phyloP scores from a whole-genome alignment of 2,329 filamentous ascomycete species.

The Colletotrichum chlorophyti region DNA sequence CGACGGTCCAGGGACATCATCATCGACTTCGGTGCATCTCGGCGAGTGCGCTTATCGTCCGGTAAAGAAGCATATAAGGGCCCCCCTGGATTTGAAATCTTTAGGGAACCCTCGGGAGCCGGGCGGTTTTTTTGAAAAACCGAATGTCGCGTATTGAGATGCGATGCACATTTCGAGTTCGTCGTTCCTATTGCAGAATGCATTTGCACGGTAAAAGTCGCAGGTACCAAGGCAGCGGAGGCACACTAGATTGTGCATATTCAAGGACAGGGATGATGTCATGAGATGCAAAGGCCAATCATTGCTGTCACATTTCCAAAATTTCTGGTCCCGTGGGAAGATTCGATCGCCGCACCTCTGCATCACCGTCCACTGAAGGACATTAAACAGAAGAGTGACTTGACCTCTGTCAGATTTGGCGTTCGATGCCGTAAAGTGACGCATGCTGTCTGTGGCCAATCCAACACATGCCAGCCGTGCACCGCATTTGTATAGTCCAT shows the following conservation, averaged over 20 bases:
- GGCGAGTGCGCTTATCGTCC: conserved; percentile 2
- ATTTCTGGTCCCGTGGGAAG: conserved; percentile 6
- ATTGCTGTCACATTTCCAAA: background rate
- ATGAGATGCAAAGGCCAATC: conserved; percentile 8
- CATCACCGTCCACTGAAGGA: background rate
- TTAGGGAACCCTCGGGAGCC: background rate
- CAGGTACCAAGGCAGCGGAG: background rate
- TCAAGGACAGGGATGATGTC: conserved; percentile 21
- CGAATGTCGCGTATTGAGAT: background rate
- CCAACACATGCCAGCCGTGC: too few relatives aligned
- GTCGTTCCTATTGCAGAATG: background rate
- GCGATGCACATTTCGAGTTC: background rate
- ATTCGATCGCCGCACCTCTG: background rate
- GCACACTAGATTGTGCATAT: background rate
- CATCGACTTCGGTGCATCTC: conserved; percentile 3
- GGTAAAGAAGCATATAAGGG: background rate
- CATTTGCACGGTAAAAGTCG: background rate
- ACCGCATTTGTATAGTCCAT: background rate
- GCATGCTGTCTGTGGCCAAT: background rate
- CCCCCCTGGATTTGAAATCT: background rate
- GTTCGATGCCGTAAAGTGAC: conserved; percentile 4
- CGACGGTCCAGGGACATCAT: background rate
- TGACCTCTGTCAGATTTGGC: background rate
- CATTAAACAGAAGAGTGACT: background rate
- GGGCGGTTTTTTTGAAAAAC: background rate